Base-by-base conservation (phyloP, 179 eudicot species). In the Drosera spatulata region DNA sequence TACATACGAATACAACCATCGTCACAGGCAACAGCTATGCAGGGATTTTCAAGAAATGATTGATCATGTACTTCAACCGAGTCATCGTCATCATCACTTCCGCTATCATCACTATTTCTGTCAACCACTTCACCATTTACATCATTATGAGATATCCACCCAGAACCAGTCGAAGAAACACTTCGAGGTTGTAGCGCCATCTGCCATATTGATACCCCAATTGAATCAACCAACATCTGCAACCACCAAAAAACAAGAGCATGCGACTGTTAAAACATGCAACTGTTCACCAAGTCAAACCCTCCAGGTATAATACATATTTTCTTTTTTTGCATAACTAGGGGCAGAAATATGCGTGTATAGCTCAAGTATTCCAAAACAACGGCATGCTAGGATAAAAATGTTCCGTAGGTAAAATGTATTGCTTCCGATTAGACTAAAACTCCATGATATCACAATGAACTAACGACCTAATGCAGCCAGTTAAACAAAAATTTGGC, bases 171-270 rank as follows among this genome's bases (percentile, higher is more conserved):
- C 33, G 41, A 44, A 10, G 4, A 46, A 55, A 46, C 48, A 53
- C 57, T 47, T 13, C 51, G 52, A 5, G 97, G 94, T 49, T 76
- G 80, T 9, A 78, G 76, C 10, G 97, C 91, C 86, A 94, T 84
- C 81, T 94, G 97, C 97, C 94, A 94, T 44, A 94, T 86, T 2
- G 99, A 79, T 42, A 84, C 80, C 53, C 91, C 95, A 46, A 90
- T 71, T 2, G 97, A 75, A 58, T 85, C 91, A 59, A 94, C 72
- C 74, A 82, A 94, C 66, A 64, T 73, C 99, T 94, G 79, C 77
- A 68, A 22, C 33, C 33, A 22, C 33, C 33, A 22, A 22, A 22
- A 22, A 60, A 64, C 2, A 56, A 53, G 60, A 58, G 41, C n/a
- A 61, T 22, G 37, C 11, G 4, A 62, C 33, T 5, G 15, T n/a